Conservation (phyloP, 2,329 filamentous ascomycete genomes). For the Cladosporium sp. region DNA sequence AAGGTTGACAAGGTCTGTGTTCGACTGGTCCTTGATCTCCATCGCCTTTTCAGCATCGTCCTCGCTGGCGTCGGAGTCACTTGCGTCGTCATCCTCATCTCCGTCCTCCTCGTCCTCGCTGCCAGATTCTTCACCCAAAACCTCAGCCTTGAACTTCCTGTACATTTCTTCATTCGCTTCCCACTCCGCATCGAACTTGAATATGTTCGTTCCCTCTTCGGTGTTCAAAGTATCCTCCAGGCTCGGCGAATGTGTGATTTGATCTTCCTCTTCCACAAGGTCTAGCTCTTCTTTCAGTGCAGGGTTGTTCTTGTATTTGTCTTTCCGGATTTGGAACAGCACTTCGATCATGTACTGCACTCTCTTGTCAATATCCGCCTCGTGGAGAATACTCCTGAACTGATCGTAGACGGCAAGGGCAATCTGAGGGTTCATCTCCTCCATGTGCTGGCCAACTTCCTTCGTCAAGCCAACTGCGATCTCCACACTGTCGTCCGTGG, state of each 20-base stretch:
- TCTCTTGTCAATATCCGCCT: conserved; percentile 94
- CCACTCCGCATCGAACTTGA: conserved; percentile 89
- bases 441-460: conserved; percentile 89
- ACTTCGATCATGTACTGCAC: conserved; percentile 99
- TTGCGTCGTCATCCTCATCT: conserved; percentile 65
- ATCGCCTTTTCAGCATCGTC: conserved; percentile 75
- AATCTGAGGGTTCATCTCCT: conserved; percentile 91
- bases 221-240: conserved; percentile 82
- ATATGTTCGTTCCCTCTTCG: conserved; percentile 87
- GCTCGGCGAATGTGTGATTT: conserved; percentile 85
- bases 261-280: conserved; percentile 94
- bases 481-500: conserved; percentile 95
- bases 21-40: conserved; percentile 97
- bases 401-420: conserved; percentile 91
- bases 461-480: conserved; percentile 92
- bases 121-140: conserved; percentile 76
- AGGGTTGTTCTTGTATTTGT: conserved; percentile 93
- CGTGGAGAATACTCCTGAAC: conserved; percentile 91
- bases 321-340: conserved; percentile 92
- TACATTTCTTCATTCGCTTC: conserved; percentile 91
- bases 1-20: conserved; percentile 90
- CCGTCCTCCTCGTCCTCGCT: conserved; percentile 77
- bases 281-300: conserved; percentile 90
- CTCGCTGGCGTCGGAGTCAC: conserved; percentile 58
- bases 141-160: conserved; percentile 86